phyloP scores from a whole-genome alignment of 2,329 filamentous ascomycete genomes.

The Curvularia spicifera region DNA sequence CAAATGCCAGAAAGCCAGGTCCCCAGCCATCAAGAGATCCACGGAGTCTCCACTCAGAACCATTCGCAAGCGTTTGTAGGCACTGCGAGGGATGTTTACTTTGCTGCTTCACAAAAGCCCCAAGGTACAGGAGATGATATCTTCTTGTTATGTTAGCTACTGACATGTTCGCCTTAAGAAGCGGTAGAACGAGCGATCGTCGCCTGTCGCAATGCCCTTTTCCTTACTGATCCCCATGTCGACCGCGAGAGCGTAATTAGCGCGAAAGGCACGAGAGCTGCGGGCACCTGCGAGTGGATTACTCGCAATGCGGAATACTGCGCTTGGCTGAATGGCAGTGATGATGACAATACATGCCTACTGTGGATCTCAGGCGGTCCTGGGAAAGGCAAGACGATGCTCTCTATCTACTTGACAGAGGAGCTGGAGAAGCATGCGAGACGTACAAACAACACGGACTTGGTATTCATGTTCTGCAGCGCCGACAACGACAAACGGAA shows the following conservation, averaged over 20 bases:
- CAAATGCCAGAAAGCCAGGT: not conserved
- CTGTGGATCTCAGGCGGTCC: constrained; percentile 37
- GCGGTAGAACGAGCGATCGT: not conserved
- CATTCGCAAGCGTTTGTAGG: not conserved
- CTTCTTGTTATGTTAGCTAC: not conserved
- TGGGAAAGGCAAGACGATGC: constrained; percentile 45
- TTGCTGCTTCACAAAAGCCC: not conserved
- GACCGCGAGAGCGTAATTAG: constrained; percentile 19
- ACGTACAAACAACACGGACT: not conserved
- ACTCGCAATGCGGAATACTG: constrained; percentile 14
- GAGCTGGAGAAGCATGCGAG: constrained; percentile 21
- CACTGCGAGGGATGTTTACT: not conserved
- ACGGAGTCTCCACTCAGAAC: not conserved
- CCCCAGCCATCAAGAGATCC: not conserved
- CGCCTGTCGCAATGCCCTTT: constrained; percentile 20
- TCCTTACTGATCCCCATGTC: constrained; percentile 18
- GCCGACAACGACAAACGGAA: constrained; percentile 34
- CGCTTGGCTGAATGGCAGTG: constrained; percentile 18
- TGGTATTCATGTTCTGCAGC: constrained; percentile 33
- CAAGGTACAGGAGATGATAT: not conserved
- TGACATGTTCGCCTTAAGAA: not conserved
- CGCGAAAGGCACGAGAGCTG: constrained; percentile 19
- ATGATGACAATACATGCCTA: constrained; percentile 8
- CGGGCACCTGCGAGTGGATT: constrained; percentile 41
- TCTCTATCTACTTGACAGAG: constrained; percentile 38